These are phyloP conservation scores for Zostera marina DNA, from an alignment of 116 monocot species.

Conservation along the genomic window DNA sequence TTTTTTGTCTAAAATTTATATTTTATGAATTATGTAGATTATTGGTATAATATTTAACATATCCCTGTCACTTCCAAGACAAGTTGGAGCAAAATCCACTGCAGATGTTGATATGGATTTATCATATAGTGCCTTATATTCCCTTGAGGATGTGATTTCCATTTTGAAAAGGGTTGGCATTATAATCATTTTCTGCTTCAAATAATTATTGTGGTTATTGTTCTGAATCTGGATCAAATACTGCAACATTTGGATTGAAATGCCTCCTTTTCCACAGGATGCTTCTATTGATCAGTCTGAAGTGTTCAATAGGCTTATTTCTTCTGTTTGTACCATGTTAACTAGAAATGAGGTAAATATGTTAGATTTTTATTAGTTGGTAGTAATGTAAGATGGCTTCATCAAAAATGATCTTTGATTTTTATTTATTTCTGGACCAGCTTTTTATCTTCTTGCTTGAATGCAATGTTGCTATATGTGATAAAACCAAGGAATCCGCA, in stretches of 20 bases:
- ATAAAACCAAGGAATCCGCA: constrained; percentile 87
- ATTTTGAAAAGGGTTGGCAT: constrained; percentile 4
- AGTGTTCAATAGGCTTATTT: constrained; percentile 66
- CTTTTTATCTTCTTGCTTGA: constrained; percentile 60
- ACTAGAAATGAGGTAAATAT: constrained; percentile 71
- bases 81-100: constrained; percentile 19
- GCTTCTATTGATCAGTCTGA: constrained; percentile 94
- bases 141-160: constrained; percentile 25
- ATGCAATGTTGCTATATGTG: constrained; percentile 59
- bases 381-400: background rate
- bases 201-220: background rate
- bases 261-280: constrained; percentile 65
- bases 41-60: constrained; percentile 79
- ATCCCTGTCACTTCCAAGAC: constrained; percentile 76
- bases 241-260: background rate
- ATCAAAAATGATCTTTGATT: background rate
- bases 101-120: constrained; percentile 58
- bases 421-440: constrained; percentile 28
- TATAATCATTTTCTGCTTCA: background rate
- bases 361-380: background rate
- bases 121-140: constrained; percentile 77
- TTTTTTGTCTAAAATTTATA: background rate
- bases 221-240: constrained; percentile 1
- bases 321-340: constrained; percentile 66
- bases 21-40: constrained; percentile 37